phyloP scores from a whole-genome alignment of 169 alveolate species.

The Cryptosporidium parvum region DNA sequence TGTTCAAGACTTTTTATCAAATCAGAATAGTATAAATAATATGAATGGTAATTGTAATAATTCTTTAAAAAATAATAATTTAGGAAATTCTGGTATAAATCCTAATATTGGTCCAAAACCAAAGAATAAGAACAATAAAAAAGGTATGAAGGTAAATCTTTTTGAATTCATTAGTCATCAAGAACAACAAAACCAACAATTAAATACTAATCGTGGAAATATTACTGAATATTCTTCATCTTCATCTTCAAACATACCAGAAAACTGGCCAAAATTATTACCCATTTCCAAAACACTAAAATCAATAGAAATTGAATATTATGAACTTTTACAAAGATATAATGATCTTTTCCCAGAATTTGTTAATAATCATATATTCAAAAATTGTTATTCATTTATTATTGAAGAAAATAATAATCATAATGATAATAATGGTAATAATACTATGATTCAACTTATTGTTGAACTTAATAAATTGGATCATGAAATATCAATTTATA shows the following conservation, averaged over 20 bases:
- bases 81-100: not conserved
- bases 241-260: not conserved
- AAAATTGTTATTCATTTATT: not conserved
- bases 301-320: conserved; percentile 52
- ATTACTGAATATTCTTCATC: not conserved
- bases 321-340: conserved; percentile 34
- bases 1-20: not conserved
- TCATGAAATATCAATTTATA: conserved; percentile 16
- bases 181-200: not conserved
- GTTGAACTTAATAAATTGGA: conserved; percentile 31
- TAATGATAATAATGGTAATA: not conserved
- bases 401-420: not conserved
- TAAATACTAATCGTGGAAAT: not conserved
- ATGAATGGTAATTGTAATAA: not conserved
- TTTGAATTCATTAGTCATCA: conserved; percentile 37
- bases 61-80: not conserved
- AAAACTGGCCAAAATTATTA: conserved; percentile 23
- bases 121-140: conserved; percentile 9
- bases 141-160: conserved; percentile 33
- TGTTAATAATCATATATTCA: not conserved
- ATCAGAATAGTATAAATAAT: not conserved
- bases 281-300: conserved; percentile 15
- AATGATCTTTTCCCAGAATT: not conserved
- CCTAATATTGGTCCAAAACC: not conserved
- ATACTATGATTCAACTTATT: conserved; percentile 5